These are phyloP conservation scores for Pseudonectria buxi DNA, from an alignment of 2,329 filamentous ascomycete species.

Conservation along the genomic window DNA sequence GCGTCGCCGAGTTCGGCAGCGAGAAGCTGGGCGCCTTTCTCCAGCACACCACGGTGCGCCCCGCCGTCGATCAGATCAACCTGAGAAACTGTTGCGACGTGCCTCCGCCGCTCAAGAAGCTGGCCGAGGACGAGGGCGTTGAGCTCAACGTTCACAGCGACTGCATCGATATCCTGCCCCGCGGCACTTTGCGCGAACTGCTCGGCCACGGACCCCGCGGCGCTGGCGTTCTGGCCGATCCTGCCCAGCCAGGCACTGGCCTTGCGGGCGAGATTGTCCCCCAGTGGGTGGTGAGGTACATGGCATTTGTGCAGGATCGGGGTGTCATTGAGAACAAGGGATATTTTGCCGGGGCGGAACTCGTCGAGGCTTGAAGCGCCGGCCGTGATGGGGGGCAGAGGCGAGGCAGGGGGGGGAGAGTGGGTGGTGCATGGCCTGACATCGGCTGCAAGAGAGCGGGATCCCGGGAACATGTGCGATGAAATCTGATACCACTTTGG, in stretches of 20 bases:
- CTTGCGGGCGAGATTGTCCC: slow-evolving; percentile 74
- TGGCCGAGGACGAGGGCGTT: slow-evolving; percentile 77
- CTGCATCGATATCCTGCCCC: slow-evolving; percentile 83
- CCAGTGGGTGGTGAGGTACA: slow-evolving; percentile 96
- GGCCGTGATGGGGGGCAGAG: not conserved
- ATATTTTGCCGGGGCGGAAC: slow-evolving; percentile 82
- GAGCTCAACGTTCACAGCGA: slow-evolving; percentile 92
- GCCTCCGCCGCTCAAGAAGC: slow-evolving; percentile 74
- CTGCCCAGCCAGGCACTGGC: slow-evolving; percentile 45
- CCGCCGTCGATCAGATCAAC: slow-evolving; percentile 92
- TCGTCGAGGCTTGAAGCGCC: slow-evolving; percentile 37
- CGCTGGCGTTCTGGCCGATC: slow-evolving; percentile 65
- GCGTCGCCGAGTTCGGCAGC: slow-evolving; percentile 85
- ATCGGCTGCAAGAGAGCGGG: no score
- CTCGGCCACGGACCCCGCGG: slow-evolving; percentile 66
- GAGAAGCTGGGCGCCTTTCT: slow-evolving; percentile 76
- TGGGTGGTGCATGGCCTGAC: not conserved
- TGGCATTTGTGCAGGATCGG: slow-evolving; percentile 84
- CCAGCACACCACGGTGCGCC: slow-evolving; percentile 60
- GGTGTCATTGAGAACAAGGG: slow-evolving; percentile 98
- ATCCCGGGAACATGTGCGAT: no score
- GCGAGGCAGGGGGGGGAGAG: slow-evolving; percentile 1
- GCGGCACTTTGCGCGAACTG: slow-evolving; percentile 77
- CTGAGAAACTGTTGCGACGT: slow-evolving; percentile 93
- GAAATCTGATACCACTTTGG: no score